Evolutionary conservation across 2,329 filamentous ascomycete species (phyloP), one percentile per base, ranked within the genome.

Genomic region (Claviceps sp.): DNA sequence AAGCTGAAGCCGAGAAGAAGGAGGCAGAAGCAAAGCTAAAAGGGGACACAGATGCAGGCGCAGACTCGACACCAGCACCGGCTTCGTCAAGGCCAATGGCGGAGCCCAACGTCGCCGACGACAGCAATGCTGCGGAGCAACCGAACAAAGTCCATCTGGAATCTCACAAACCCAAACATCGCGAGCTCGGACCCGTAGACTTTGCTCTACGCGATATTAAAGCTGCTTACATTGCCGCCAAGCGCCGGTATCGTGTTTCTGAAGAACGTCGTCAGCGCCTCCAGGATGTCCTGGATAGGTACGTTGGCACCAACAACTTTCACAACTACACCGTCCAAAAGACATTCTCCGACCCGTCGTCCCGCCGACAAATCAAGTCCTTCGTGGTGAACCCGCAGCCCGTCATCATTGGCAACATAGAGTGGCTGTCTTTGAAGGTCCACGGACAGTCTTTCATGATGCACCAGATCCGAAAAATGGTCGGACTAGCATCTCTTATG

Each of bases 381-480:
- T 98, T 98, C 72, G 74, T 84, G 39, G 84, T 88, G 53, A 85
- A 88, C 65, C 71, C 73, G 3, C 73, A 78, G 49, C 88, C 89
- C 1, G 84, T 95, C 61, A 80, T 89, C 62, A 94, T 95, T 67
- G 81, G 88, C 66, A 83, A 91, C 63, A 96, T 89, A 1, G 86
- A 98, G 72, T 98, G 93, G 93, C 75, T 98, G 4, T 93, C 86
- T 44, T 75, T 97, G 58, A 95, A 95, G 66, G 90, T 98, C 23
- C 93, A 98, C 68, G 93, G 93, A 0, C 93, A 98, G 69, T 91
- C 85, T 63, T 98, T 98, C 76, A 98, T 98, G 93, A 98, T 98
- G 93, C 93, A 98, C 68, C 93, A 98, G 71, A 98, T 98, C 68
- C 85, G 93, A 62, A 98, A 97, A 71, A 97, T 98, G 93, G 88